Conservation (phyloP, 2,329 filamentous ascomycete species). For the Lachnellula hyalina region DNA sequence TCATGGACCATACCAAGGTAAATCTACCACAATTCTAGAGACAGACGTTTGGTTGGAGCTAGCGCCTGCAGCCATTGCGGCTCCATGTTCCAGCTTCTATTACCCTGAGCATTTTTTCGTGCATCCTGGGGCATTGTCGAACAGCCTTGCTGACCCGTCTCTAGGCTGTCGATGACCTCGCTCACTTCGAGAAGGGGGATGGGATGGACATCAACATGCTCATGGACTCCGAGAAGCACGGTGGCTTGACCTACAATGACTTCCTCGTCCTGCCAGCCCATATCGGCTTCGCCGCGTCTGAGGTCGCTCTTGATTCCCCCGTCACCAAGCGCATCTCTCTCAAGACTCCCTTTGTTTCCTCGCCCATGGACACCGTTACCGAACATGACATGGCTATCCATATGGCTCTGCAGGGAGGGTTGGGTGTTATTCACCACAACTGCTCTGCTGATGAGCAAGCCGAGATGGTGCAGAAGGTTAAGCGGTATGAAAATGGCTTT, state of each 20-base stretch:
- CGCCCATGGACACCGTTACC: conserved; percentile 99
- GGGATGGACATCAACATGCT: conserved; percentile 82
- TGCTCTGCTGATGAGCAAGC: conserved; percentile 96
- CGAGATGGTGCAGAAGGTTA: conserved; percentile 98
- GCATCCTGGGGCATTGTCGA: too few species aligned
- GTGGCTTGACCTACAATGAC: conserved; percentile 97
- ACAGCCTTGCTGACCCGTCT: not conserved
- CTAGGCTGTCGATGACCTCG: conserved; percentile 69
- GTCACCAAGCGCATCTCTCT: conserved; percentile 93
- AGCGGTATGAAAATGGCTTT: conserved; percentile 99
- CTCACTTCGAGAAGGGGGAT: conserved; percentile 75
- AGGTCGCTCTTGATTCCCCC: conserved; percentile 81
- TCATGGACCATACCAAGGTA: conserved; percentile 62
- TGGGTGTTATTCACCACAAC: conserved; percentile 98
- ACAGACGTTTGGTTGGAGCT: not conserved
- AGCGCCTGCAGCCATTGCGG: too few species aligned
- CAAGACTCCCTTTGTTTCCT: conserved; percentile 95
- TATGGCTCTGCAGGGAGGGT: conserved; percentile 81
- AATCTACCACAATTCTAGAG: not conserved
- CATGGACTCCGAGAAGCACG: conserved; percentile 85
- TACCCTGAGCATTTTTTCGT: not conserved
- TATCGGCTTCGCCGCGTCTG: conserved; percentile 93
- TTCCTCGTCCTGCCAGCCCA: conserved; percentile 95
- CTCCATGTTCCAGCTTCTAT: too few species aligned
- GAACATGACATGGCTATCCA: conserved; percentile 99